Percentiles rank a stretch among this genome's conserved stretches.
Evolutionary conservation across 2,329 filamentous ascomycete genomes (phyloP).

Genomic region (Fusarium palustre): DNA sequence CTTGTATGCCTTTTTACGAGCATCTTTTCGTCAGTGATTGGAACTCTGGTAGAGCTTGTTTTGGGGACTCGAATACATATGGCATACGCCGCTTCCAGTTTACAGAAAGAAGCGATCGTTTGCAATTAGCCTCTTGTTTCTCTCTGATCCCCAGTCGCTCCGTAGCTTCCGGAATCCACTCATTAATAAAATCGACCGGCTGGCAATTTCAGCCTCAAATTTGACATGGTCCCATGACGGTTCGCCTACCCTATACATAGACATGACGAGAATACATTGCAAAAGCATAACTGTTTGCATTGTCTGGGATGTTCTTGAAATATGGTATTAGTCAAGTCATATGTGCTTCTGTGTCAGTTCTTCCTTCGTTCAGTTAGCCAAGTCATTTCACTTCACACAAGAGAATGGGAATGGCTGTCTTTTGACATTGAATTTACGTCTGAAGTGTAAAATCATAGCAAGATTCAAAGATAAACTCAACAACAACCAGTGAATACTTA

Average conservation of each 20-base stretch:
- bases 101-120: background rate
- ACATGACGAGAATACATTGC: background rate
- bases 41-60: background rate
- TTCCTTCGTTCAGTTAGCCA: background rate
- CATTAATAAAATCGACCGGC: slow-evolving; percentile 22
- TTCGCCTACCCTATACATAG: slow-evolving; percentile 31
- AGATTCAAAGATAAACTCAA: background rate
- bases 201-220: slow-evolving; percentile 27
- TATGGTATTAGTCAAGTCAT: background rate
- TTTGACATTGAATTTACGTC: background rate
- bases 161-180: slow-evolving; percentile 40
- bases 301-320: fast-evolving
- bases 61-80: background rate
- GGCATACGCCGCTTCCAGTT: slow-evolving; percentile 8
- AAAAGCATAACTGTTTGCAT: background rate
- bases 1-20: background rate
- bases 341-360: fast-evolving
- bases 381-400: fast-evolving
- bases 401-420: background rate
- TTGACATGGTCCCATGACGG: slow-evolving; percentile 15
- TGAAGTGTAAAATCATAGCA: background rate
- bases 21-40: background rate
- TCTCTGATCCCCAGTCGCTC: slow-evolving; percentile 3
- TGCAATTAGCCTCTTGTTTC: background rate
- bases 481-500: background rate